Evolutionary conservation across 2,329 filamentous ascomycete genomes (phyloP).

Genomic region (Helotiales sp.): DNA sequence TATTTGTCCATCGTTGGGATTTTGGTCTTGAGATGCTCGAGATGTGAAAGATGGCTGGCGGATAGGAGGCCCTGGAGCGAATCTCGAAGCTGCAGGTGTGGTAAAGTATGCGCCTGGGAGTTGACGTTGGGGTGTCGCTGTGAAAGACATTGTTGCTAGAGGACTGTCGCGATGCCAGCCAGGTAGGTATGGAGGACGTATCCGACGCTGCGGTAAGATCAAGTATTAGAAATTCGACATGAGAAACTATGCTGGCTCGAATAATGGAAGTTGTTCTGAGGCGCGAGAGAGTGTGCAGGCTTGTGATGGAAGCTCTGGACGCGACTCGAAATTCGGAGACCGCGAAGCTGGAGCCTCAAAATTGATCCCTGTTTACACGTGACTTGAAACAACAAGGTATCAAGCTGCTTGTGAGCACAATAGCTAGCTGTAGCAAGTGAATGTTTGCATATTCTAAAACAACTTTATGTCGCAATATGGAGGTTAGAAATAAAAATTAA

Average conservation of each 20-base stretch:
- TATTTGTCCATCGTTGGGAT: conserved; percentile 18
- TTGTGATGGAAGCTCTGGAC: conserved; percentile 8
- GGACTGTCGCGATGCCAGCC: conserved; percentile 11
- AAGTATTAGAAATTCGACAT: conserved; percentile 14
- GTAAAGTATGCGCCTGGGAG: conserved; percentile 75
- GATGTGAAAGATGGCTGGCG: conserved; percentile 52
- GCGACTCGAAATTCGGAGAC: not conserved
- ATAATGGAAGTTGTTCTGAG: not conserved
- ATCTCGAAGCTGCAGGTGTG: conserved; percentile 64
- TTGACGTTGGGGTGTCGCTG: conserved; percentile 64
- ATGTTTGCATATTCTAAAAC: too few relatives aligned
- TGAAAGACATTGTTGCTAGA: conserved; percentile 11
- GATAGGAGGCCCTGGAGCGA: conserved; percentile 42
- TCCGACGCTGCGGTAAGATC: conserved; percentile 1
- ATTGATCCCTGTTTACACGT: not conserved
- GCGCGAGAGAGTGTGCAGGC: not conserved
- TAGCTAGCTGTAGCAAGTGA: too few relatives aligned
- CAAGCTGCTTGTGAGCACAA: not conserved
- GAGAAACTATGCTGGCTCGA: conserved; percentile 1
- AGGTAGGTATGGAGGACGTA: not conserved
- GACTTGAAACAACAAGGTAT: not conserved
- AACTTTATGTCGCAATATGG: too few relatives aligned
- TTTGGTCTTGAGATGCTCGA: conserved; percentile 2
- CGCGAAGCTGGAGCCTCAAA: not conserved
- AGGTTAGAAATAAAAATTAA: too few relatives aligned